phyloP scores from a whole-genome alignment of 1,139 yeast genomes.

The Nakaseomyces kungkrabaensis region DNA sequence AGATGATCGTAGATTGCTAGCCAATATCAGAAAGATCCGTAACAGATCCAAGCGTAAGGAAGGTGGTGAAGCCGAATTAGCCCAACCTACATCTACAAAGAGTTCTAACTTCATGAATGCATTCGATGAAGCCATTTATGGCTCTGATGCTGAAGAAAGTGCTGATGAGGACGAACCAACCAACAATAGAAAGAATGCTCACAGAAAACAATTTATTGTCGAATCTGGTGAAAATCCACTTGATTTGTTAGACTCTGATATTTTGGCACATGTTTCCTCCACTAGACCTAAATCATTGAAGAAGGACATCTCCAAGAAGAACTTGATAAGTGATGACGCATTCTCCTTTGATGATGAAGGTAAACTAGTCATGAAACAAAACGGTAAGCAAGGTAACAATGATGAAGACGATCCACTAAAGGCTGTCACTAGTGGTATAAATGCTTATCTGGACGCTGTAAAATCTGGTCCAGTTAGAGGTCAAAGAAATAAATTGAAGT shows the following conservation, averaged over 20 bases:
- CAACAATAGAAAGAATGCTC: slow-evolving; percentile 18
- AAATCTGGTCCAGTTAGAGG: slow-evolving; percentile 90
- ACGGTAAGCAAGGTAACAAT: slow-evolving; percentile 13
- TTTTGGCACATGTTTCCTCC: slow-evolving; percentile 80
- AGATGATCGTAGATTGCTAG: slow-evolving; percentile 70
- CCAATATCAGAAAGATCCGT: slow-evolving; percentile 76
- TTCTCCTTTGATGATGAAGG: slow-evolving; percentile 49
- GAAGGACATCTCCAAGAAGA: slow-evolving; percentile 37
- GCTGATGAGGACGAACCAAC: slow-evolving; percentile 27
- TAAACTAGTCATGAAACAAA: slow-evolving; percentile 42
- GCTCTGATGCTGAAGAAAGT: slow-evolving; percentile 33
- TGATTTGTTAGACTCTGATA: slow-evolving; percentile 76
- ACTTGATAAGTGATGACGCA: slow-evolving; percentile 35
- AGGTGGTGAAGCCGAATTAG: slow-evolving; percentile 32
- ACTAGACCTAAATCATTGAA: slow-evolving; percentile 59
- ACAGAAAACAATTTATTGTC: slow-evolving; percentile 53
- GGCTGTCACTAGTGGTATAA: slow-evolving; percentile 47
- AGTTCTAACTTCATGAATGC: slow-evolving; percentile 58
- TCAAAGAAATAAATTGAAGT: slow-evolving; percentile 82
- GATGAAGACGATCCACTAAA: slow-evolving; percentile 44
- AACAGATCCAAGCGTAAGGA: slow-evolving; percentile 75
- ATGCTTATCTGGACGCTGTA: slow-evolving; percentile 90
- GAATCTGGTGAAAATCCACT: slow-evolving; percentile 77
- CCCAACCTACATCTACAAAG: slow-evolving; percentile 18
- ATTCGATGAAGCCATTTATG: slow-evolving; percentile 63